phyloP scores from a whole-genome alignment of 805 yeast genomes.

The Jamesozyma rosinii region DNA sequence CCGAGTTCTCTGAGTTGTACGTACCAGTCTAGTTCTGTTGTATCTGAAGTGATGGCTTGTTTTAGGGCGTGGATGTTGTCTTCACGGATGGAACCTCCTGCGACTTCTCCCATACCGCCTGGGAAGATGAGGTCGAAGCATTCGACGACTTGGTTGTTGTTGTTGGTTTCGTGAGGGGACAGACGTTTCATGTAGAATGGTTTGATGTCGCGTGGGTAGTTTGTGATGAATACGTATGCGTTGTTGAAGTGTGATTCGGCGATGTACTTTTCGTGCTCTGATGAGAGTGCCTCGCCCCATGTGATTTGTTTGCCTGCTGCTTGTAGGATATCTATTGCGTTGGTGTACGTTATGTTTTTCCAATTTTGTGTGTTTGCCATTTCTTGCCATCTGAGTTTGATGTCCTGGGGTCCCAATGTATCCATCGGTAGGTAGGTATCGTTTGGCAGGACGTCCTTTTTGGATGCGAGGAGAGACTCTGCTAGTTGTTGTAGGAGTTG shows the following conservation, averaged over 20 bases:
- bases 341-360: conserved; percentile 64
- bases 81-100: conserved; percentile 92
- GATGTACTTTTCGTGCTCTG: conserved; percentile 88
- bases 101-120: conserved; percentile 81
- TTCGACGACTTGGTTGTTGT: conserved; percentile 54
- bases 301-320: conserved; percentile 19
- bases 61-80: conserved; percentile 43
- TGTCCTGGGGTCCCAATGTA: neutral
- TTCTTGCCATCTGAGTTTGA: conserved; percentile 45
- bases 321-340: conserved; percentile 49
- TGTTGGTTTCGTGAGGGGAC: conserved; percentile 35
- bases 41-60: conserved; percentile 41
- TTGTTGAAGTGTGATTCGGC: conserved; percentile 53
- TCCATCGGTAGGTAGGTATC: neutral
- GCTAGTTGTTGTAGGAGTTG: conserved; percentile 1
- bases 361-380: conserved; percentile 42
- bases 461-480: neutral
- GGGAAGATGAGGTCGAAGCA: conserved; percentile 88
- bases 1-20: conserved; percentile 65
- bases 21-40: conserved; percentile 79
- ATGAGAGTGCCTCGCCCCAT: conserved; percentile 67
- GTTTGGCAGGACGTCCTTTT: neutral
- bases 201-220: conserved; percentile 70
- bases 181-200: conserved; percentile 73
- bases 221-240: conserved; percentile 79